Evolutionary conservation across 148 eudicot genomes (phyloP).

Genomic region (Tetragonia tetragonoides): DNA sequence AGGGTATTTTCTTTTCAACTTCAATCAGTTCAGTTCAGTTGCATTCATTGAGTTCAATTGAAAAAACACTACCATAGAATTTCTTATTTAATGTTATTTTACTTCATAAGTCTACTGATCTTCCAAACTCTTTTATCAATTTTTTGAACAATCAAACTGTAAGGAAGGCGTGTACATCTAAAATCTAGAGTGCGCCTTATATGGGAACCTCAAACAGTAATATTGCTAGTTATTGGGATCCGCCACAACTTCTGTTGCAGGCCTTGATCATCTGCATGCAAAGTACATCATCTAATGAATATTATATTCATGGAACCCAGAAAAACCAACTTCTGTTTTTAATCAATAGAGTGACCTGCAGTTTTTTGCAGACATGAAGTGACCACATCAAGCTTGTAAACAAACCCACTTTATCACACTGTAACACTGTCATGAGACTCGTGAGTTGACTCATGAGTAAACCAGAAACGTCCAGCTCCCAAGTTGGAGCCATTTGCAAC

Average conservation of each 20-base stretch:
- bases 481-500: background rate
- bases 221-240: background rate
- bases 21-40: too few relatives aligned
- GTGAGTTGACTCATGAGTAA: background rate
- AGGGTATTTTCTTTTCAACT: too few relatives aligned
- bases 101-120: background rate
- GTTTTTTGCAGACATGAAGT: slow-evolving; percentile 3
- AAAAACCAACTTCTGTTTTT: background rate
- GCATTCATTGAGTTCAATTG: too few relatives aligned
- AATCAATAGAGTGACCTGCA: background rate
- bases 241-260: background rate
- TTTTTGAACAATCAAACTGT: background rate
- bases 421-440: background rate
- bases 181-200: background rate
- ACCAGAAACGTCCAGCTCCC: background rate
- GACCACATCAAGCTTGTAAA: background rate
- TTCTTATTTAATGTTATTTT: too few relatives aligned
- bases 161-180: background rate
- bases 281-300: background rate
- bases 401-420: background rate
- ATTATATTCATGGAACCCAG: background rate
- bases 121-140: background rate
- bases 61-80: too few relatives aligned
- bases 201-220: background rate
- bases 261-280: background rate